Conservation (phyloP, 2,329 filamentous ascomycete genomes). For the Alternaria triticina region DNA sequence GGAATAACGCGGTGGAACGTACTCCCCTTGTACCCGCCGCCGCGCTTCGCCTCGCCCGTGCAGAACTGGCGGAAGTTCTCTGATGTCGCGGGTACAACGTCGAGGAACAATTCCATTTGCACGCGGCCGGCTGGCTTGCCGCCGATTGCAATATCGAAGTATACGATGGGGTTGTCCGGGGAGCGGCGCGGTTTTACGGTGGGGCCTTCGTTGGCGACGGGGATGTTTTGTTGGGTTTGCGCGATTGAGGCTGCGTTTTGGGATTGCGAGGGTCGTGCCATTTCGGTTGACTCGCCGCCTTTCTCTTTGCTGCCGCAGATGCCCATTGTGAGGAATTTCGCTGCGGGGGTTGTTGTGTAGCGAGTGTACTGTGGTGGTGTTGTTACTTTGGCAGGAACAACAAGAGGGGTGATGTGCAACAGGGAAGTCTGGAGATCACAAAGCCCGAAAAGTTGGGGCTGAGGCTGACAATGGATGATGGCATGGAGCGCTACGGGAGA, state of each 20-base stretch:
- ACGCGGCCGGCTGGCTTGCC: constrained; percentile 70
- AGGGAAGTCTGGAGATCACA: neutral
- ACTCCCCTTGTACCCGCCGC: constrained; percentile 78
- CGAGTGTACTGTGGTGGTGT: neutral
- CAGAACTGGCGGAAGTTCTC: constrained; percentile 82
- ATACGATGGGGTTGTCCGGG: constrained; percentile 22
- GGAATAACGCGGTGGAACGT: constrained; percentile 90
- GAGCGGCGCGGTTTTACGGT: constrained; percentile 12
- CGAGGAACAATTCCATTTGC: constrained; percentile 82
- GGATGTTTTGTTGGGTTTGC: neutral
- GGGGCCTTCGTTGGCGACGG: neutral
- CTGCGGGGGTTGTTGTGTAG: neutral
- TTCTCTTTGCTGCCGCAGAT: constrained; percentile 19
- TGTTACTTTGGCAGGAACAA: neutral
- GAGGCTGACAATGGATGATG: constrained; percentile 2
- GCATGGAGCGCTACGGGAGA: neutral
- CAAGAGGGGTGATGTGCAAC: neutral
- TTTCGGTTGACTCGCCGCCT: constrained; percentile 8
- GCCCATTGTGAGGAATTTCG: constrained; percentile 9
- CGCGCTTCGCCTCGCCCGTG: constrained; percentile 74
- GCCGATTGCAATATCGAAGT: constrained; percentile 23
- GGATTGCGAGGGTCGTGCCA: constrained; percentile 10
- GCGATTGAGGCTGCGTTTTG: neutral
- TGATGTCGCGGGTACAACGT: constrained; percentile 82
- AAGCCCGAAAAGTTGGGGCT: neutral